phyloP scores from a whole-genome alignment of 1,139 yeast genomes.

The Saccharomyces hybrid region DNA sequence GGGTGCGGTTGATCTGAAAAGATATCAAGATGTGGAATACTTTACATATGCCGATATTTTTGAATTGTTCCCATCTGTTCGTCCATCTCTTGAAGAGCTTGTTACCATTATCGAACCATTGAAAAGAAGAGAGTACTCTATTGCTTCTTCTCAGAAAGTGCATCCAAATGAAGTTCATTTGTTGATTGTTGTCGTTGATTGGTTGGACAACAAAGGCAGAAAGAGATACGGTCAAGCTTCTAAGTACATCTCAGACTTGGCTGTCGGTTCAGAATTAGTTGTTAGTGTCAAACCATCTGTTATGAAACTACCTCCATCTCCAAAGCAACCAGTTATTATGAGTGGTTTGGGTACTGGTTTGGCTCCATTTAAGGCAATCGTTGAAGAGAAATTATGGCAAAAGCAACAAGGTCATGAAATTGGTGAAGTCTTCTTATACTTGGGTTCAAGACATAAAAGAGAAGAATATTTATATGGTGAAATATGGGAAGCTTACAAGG shows the following conservation, averaged over 20 bases:
- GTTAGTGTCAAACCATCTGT: constrained; percentile 96
- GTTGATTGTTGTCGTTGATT: constrained; percentile 91
- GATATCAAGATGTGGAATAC: constrained; percentile 78
- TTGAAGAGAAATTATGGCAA: constrained; percentile 95
- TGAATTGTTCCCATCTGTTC: constrained; percentile 72
- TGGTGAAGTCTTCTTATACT: constrained; percentile 80
- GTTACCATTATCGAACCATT: constrained; percentile 71
- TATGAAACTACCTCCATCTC: constrained; percentile 85
- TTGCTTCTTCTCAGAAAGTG: constrained; percentile 89
- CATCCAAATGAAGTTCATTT: constrained; percentile 90
- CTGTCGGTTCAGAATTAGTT: constrained; percentile 77
- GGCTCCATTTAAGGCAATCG: constrained; percentile 96
- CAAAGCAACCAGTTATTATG: constrained; percentile 90
- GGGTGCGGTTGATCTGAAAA: constrained; percentile 83
- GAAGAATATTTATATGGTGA: constrained; percentile 97
- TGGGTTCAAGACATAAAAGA: constrained; percentile 94
- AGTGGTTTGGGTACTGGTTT: constrained; percentile 97
- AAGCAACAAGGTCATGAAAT: constrained; percentile 79
- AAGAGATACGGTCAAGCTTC: constrained; percentile 93
- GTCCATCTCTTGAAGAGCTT: constrained; percentile 69
- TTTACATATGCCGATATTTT: constrained; percentile 77
- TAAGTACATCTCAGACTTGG: constrained; percentile 72
- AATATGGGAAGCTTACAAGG: constrained; percentile 92
- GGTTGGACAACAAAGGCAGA: constrained; percentile 85
- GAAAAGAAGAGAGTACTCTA: constrained; percentile 97